Evolutionary conservation across 108 stramenopile genomes (phyloP).

Genomic region (Nitzschia palea): DNA sequence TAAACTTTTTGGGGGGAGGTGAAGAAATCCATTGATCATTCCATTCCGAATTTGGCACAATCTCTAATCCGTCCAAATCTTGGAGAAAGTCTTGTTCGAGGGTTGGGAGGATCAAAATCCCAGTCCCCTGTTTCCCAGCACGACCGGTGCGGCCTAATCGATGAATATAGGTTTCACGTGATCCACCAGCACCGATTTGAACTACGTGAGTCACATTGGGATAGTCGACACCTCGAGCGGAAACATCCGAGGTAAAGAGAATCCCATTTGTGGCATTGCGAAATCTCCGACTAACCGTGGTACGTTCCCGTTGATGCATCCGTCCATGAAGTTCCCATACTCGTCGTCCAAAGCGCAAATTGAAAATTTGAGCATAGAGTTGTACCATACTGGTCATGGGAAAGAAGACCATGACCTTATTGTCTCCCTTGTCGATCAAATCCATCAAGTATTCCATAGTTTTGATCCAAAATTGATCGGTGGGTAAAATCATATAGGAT

Average conservation of each 20-base stretch:
- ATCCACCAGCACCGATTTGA: conserved; percentile 71
- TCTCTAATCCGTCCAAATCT: conserved; percentile 23
- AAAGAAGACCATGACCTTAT: conserved; percentile 88
- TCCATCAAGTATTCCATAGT: conserved; percentile 52
- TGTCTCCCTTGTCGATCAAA: conserved; percentile 50
- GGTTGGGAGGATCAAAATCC: conserved; percentile 59
- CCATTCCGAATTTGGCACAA: conserved; percentile 1
- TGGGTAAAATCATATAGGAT: conserved; percentile 49
- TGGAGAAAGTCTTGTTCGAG: conserved; percentile 26
- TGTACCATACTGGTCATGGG: conserved; percentile 77
- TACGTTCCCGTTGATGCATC: conserved; percentile 86
- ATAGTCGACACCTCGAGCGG: conserved; percentile 90
- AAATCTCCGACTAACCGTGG: conserved; percentile 61
- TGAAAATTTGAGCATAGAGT: conserved; percentile 76
- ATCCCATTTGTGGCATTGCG: conserved; percentile 45
- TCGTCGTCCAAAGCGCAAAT: conserved; percentile 39
- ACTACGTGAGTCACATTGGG: conserved; percentile 55
- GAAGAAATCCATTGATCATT: conserved; percentile 1
- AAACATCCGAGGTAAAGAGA: conserved; percentile 91
- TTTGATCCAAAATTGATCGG: conserved; percentile 48
- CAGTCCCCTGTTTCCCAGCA: conserved; percentile 75
- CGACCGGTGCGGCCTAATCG: conserved; percentile 96
- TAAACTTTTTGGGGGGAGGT: conserved; percentile 9
- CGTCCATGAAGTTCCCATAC: conserved; percentile 89
- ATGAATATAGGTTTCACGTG: conserved; percentile 90